Evolutionary conservation across 352 stramenopile species (phyloP).

Genomic region (Pythium plurisporium): DNA sequence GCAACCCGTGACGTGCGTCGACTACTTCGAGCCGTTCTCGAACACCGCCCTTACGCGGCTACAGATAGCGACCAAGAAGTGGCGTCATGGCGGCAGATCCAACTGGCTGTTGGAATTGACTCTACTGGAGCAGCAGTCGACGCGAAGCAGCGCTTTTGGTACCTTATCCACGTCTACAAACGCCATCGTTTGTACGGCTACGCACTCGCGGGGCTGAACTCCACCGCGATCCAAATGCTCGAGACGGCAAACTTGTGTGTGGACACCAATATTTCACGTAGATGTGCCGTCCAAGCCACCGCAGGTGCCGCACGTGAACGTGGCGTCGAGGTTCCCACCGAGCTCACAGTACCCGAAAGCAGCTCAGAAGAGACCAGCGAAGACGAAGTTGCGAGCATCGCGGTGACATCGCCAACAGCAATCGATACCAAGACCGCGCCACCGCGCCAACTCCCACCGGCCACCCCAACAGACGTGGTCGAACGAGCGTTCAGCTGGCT

Average conservation of each 20-base stretch:
- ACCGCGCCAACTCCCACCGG: background rate
- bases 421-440: no score
- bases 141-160: constrained; percentile 5
- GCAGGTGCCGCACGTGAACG: background rate
- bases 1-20: background rate
- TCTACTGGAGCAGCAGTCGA: no score
- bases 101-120: no score
- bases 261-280: background rate
- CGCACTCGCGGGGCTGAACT: constrained; percentile 4
- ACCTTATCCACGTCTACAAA: constrained; percentile 3
- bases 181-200: background rate
- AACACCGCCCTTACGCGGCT: constrained; percentile 1
- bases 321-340: background rate
- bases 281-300: no score
- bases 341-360: no score
- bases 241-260: background rate
- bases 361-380: no score
- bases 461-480: background rate
- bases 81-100: background rate
- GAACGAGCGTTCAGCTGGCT: background rate
- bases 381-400: no score
- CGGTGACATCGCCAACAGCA: no score
- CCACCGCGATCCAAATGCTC: background rate
- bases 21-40: background rate
- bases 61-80: background rate